A percentile compares a stretch with the other conserved stretches of the same genome.
Evolutionary conservation across 495 filamentous ascomycete species (phyloP).

Genomic region (Mycothermus thermophilus): DNA sequence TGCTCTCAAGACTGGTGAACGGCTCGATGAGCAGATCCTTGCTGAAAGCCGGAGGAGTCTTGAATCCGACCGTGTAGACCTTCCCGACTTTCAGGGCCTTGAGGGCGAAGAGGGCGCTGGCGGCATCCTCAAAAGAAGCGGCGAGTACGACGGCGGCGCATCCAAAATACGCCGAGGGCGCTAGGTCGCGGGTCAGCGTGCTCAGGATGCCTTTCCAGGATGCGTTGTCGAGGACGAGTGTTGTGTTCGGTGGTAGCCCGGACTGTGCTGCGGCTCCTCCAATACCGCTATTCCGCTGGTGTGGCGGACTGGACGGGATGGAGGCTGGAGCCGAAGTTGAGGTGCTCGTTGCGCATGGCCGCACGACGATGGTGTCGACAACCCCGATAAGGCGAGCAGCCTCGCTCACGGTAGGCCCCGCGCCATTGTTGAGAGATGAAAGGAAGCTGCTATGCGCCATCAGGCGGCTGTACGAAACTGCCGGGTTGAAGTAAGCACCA

Average conservation of each 20-base stretch:
- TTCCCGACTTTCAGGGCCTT: slow-evolving; percentile 60
- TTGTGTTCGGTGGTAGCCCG: slow-evolving; percentile 26
- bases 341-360: slow-evolving; percentile 21
- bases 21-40: slow-evolving; percentile 47
- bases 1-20: slow-evolving; percentile 64
- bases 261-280: slow-evolving; percentile 6
- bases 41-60: slow-evolving; percentile 47
- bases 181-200: slow-evolving; percentile 65
- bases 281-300: neutral
- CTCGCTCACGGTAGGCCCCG: slow-evolving; percentile 52
- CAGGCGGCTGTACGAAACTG: slow-evolving; percentile 37
- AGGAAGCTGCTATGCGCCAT: slow-evolving; percentile 28
- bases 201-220: slow-evolving; percentile 74
- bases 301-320: slow-evolving; percentile 27
- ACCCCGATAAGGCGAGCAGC: slow-evolving; percentile 62
- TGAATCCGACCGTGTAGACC: slow-evolving; percentile 75
- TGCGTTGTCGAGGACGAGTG: slow-evolving; percentile 61
- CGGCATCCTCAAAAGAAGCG: slow-evolving; percentile 52
- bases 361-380: slow-evolving; percentile 64
- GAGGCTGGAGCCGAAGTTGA: slow-evolving; percentile 24
- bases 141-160: slow-evolving; percentile 63
- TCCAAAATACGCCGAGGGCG: slow-evolving; percentile 62
- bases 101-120: slow-evolving; percentile 60
- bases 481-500: slow-evolving; percentile 64
- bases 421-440: slow-evolving; percentile 30